Percentiles rank a stretch among this genome's conserved stretches.
phyloP scores from a whole-genome alignment of 75 land plant species.

The Sequoia sempervirens region DNA sequence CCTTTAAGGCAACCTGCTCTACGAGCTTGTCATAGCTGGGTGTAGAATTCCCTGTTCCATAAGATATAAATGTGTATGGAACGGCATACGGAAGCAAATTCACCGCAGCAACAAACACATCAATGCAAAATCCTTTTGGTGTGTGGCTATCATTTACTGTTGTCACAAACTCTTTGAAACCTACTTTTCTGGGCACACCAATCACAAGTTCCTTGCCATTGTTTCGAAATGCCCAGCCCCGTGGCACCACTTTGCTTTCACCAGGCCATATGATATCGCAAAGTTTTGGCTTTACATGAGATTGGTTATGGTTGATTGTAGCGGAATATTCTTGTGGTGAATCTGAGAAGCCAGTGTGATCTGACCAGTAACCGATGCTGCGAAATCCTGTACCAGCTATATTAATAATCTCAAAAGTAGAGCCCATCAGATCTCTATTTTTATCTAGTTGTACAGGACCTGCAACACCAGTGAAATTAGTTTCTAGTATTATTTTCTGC shows the following conservation, averaged over 20 bases:
- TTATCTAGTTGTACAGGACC: slow-evolving; percentile 61
- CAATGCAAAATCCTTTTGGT: slow-evolving; percentile 53
- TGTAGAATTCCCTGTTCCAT: slow-evolving; percentile 44
- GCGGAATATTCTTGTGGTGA: slow-evolving; percentile 45
- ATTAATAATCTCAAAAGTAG: slow-evolving; percentile 50
- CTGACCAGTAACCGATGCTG: slow-evolving; percentile 53
- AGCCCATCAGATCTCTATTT: slow-evolving; percentile 50
- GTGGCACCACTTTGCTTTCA: slow-evolving; percentile 29
- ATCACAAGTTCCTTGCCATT: slow-evolving; percentile 50
- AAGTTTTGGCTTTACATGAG: slow-evolving; percentile 27
- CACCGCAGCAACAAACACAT: slow-evolving; percentile 53
- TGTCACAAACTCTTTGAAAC: slow-evolving; percentile 47
- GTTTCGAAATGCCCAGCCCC: slow-evolving; percentile 64
- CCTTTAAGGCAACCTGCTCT: slow-evolving; percentile 36
- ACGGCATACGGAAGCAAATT: slow-evolving; percentile 45
- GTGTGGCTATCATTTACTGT: slow-evolving; percentile 7
- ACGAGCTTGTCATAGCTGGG: slow-evolving; percentile 55
- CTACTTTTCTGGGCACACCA: slow-evolving; percentile 55
- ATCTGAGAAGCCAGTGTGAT: slow-evolving; percentile 35
- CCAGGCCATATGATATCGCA: slow-evolving; percentile 60
- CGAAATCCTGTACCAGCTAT: slow-evolving; percentile 40
- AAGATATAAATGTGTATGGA: slow-evolving; percentile 29
- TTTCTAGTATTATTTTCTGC: slow-evolving; percentile 29
- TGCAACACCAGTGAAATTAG: slow-evolving; percentile 70
- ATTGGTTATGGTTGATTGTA: slow-evolving; percentile 21